Conservation (phyloP, 2,329 filamentous ascomycete species). For the Aciculosporium take region DNA sequence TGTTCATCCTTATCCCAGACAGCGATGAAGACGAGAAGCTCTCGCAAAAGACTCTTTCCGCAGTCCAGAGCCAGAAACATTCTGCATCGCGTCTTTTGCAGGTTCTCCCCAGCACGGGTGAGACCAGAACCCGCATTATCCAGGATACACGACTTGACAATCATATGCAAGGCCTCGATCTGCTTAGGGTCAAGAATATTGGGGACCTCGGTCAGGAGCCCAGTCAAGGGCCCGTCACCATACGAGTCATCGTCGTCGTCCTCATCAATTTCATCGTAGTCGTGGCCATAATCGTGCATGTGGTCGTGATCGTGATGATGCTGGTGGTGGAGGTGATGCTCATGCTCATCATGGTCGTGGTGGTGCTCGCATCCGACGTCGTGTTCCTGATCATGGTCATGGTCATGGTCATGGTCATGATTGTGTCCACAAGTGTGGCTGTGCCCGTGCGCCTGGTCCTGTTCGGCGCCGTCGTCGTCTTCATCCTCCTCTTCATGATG, state of each 20-base stretch:
- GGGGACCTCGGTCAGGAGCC: slow-evolving; percentile 81
- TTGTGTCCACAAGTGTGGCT: slow-evolving; percentile 10
- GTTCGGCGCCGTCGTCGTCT: slow-evolving; percentile 7
- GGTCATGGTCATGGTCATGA: slow-evolving; percentile 18
- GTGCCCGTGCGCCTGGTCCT: slow-evolving; percentile 14
- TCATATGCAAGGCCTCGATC: slow-evolving; percentile 93
- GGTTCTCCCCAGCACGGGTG: slow-evolving; percentile 57
- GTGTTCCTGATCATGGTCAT: slow-evolving; percentile 17
- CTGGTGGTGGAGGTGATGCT: slow-evolving; percentile 12
- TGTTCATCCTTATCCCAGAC: slow-evolving; percentile 93
- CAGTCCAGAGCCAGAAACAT: slow-evolving; percentile 82
- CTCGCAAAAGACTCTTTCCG: slow-evolving; percentile 74
- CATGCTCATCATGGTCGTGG: slow-evolving; percentile 17
- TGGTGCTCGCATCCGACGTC: slow-evolving; percentile 16
- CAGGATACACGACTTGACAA: slow-evolving; percentile 87
- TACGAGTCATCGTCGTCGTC: slow-evolving; percentile 71
- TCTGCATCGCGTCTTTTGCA: slow-evolving; percentile 81
- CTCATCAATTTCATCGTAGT: slow-evolving; percentile 44
- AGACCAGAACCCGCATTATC: slow-evolving; percentile 61
- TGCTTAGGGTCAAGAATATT: slow-evolving; percentile 89
- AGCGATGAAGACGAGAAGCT: slow-evolving; percentile 89
- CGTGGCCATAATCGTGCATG: slow-evolving; percentile 24
- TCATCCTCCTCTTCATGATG: slow-evolving; percentile 17
- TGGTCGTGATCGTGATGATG: slow-evolving; percentile 23
- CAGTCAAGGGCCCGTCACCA: slow-evolving; percentile 63